phyloP scores from a whole-genome alignment of 148 eudicot species.

The Linanthus parryae region DNA sequence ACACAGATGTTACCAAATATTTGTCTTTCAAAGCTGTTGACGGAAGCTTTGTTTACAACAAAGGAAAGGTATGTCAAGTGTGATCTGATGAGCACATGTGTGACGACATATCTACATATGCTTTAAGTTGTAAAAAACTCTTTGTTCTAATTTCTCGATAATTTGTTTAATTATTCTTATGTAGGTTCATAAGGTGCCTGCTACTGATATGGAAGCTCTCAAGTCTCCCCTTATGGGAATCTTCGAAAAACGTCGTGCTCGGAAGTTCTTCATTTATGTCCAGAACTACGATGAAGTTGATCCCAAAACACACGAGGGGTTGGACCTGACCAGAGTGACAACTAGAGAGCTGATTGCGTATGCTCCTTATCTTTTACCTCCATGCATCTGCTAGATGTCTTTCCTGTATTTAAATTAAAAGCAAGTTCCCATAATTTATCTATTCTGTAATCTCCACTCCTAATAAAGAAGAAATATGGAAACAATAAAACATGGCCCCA shows the following conservation, averaged over 20 bases:
- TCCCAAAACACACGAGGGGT: constrained; percentile 81
- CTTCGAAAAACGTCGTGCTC: constrained; percentile 91
- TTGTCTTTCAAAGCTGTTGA: constrained; percentile 90
- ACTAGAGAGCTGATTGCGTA: constrained; percentile 89
- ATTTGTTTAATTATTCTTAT: constrained; percentile 6
- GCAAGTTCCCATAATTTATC: not conserved
- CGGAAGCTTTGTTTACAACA: constrained; percentile 89
- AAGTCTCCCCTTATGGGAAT: constrained; percentile 97
- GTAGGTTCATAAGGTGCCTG: constrained; percentile 93
- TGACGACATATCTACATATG: not conserved
- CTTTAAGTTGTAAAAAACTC: not conserved
- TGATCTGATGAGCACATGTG: not conserved
- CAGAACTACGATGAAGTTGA: constrained; percentile 75
- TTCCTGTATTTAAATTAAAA: constrained; percentile 2
- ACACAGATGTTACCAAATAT: constrained; percentile 91
- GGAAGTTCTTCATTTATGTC: constrained; percentile 80
- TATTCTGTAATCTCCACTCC: no score
- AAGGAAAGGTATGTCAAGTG: constrained; percentile 66
- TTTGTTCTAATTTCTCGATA: not conserved
- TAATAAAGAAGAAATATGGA: no score
- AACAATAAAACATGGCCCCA: no score
- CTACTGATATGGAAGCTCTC: constrained; percentile 97
- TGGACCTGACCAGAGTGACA: constrained; percentile 84
- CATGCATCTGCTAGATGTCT: no score
- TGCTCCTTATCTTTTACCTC: constrained; percentile 19